phyloP scores from a whole-genome alignment of 768 basidiomycete genomes.

The Lepiota venenata region DNA sequence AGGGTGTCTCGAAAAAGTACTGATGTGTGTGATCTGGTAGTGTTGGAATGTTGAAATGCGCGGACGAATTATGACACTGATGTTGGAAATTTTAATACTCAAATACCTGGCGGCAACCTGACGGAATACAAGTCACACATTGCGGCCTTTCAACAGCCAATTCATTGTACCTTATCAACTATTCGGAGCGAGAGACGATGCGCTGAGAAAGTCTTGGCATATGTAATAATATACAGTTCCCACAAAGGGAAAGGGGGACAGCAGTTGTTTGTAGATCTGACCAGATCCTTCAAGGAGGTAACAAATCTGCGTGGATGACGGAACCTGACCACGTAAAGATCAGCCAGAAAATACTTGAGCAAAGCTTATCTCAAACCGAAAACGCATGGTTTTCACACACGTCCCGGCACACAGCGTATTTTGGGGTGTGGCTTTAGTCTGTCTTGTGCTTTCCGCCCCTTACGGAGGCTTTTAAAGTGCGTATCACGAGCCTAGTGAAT shows the following conservation, averaged over 20 bases:
- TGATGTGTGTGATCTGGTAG: background rate
- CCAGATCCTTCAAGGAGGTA: constrained; percentile 6
- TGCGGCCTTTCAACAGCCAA: background rate
- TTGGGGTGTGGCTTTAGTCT: background rate
- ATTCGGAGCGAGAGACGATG: constrained; percentile 1
- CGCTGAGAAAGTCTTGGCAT: background rate
- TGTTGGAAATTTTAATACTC: too few species aligned
- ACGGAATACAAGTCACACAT: background rate
- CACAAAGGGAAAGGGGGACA: background rate
- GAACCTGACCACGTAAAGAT: constrained; percentile 3
- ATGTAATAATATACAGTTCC: background rate
- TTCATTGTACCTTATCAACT: background rate
- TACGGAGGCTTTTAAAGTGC: constrained; percentile 8
- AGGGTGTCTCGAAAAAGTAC: background rate
- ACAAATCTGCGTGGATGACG: constrained; percentile 7
- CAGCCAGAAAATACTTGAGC: background rate
- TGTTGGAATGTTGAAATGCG: too few species aligned
- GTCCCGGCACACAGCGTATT: background rate
- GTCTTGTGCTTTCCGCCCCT: background rate
- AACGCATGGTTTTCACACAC: background rate
- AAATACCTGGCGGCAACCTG: background rate
- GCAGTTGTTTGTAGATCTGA: background rate
- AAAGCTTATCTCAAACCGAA: constrained; percentile 5
- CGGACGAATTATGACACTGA: too few species aligned
- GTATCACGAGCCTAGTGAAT: background rate